Conservation (phyloP, 768 basidiomycete species). For the Mycena indigotica region DNA sequence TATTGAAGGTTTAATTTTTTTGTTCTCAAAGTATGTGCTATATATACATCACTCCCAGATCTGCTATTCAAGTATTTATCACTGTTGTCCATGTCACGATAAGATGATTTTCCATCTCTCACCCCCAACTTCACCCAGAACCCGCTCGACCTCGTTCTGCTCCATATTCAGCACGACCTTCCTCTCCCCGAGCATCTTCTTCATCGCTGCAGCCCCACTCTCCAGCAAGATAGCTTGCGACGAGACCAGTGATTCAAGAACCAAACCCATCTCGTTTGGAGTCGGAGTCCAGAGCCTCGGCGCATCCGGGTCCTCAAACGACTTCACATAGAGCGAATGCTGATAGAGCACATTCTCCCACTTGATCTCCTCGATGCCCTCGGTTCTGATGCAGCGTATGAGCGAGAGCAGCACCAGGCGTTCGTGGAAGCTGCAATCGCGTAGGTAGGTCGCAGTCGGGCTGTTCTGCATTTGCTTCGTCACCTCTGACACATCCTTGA, state of each 20-base stretch:
- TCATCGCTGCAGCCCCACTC: conserved; percentile 52
- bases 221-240: conserved; percentile 79
- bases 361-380: conserved; percentile 85
- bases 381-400: conserved; percentile 77
- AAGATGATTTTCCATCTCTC: conserved; percentile 62
- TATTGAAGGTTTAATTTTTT: too few relatives aligned
- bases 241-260: conserved; percentile 76
- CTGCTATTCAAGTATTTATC: too few relatives aligned
- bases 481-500: conserved; percentile 75
- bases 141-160: conserved; percentile 80
- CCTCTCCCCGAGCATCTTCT: conserved; percentile 66
- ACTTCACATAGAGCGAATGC: conserved; percentile 68
- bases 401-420: conserved; percentile 84
- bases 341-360: conserved; percentile 82
- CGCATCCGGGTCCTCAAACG: conserved; percentile 58
- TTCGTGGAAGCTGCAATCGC: conserved; percentile 85
- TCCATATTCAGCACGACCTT: conserved; percentile 83
- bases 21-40: too few relatives aligned
- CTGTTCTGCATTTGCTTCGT: conserved; percentile 88
- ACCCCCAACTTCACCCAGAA: conserved; percentile 81
- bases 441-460: conserved; percentile 82
- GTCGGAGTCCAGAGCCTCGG: conserved; percentile 50
- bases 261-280: conserved; percentile 60
- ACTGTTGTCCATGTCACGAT: too few relatives aligned
- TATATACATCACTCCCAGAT: too few relatives aligned